Evolutionary conservation across 2,329 filamentous ascomycete genomes (phyloP).

Genomic region (Teratosphaeria zuluensis): DNA sequence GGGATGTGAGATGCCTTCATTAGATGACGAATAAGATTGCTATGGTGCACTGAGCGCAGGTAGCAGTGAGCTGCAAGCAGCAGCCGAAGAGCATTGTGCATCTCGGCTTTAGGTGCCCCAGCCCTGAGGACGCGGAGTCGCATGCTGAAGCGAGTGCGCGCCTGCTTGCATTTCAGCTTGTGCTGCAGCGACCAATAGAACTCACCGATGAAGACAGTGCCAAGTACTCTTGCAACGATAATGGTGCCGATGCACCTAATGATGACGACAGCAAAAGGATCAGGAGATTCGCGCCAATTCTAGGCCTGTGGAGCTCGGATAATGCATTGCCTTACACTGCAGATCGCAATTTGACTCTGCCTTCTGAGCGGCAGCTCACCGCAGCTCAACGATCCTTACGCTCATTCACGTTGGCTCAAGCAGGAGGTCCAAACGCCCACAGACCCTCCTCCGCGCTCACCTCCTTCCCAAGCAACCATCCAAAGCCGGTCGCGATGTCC

Average conservation of each 20-base stretch:
- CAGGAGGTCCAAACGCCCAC: not conserved
- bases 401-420: not conserved
- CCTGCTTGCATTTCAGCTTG: not conserved
- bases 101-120: not conserved
- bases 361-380: not conserved
- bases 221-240: not conserved
- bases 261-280: not conserved
- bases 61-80: not conserved
- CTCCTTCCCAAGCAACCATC: slow-evolving; percentile 26
- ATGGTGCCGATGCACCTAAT: not conserved
- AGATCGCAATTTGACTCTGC: not conserved
- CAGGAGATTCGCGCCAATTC: not conserved
- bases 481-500: slow-evolving; percentile 25
- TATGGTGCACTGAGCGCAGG: not conserved
- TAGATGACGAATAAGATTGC: not conserved
- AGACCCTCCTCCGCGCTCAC: slow-evolving; percentile 6
- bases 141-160: not conserved
- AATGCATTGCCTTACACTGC: not conserved
- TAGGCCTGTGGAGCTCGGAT: not conserved
- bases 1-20: not conserved
- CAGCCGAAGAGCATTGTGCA: too few relatives aligned
- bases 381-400: not conserved
- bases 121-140: not conserved
- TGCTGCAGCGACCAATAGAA: not conserved
- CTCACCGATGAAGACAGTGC: not conserved